Evolutionary conservation across 495 filamentous ascomycete genomes (phyloP).

Genomic region (Chaetomium fimeti): DNA sequence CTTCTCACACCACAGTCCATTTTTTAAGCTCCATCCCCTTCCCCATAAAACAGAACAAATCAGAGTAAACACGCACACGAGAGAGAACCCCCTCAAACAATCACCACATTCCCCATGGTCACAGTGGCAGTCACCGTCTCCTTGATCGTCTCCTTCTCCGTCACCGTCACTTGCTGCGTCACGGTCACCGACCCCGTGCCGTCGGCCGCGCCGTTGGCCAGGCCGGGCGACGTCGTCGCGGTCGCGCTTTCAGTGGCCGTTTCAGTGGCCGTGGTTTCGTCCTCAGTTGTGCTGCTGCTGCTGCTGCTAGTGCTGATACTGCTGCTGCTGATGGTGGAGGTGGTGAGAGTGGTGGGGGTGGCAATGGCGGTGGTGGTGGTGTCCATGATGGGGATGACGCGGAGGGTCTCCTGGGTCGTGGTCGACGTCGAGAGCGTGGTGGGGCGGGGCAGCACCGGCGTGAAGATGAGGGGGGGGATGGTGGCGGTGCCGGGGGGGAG

Average conservation of each 20-base stretch:
- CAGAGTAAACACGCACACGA: no score
- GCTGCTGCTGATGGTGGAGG: neutral
- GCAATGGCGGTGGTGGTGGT: neutral
- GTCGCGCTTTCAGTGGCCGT: neutral
- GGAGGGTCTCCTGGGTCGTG: neutral
- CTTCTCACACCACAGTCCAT: neutral
- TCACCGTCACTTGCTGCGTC: conserved; percentile 10
- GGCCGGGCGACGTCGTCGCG: neutral
- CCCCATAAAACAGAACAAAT: neutral
- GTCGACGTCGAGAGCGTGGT: neutral
- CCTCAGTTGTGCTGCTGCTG: neutral
- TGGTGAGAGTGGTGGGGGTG: neutral
- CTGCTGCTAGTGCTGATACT: neutral
- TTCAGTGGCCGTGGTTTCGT: neutral
- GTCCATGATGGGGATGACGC: conserved; percentile 10
- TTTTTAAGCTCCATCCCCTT: neutral
- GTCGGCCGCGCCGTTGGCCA: conserved; percentile 16
- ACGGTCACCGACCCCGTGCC: conserved; percentile 8
- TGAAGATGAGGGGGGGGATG: neutral
- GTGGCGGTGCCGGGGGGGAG: neutral
- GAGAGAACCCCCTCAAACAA: no score
- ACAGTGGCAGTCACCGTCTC: conserved; percentile 20
- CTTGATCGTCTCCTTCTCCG: conserved; percentile 18
- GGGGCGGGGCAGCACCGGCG: neutral
- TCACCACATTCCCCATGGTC: conserved; percentile 13